Evolutionary conservation across 208 protist genomes (phyloP), one percentile per base, ranked within the genome.

Genomic region (Trypanosomatidae sp.): DNA sequence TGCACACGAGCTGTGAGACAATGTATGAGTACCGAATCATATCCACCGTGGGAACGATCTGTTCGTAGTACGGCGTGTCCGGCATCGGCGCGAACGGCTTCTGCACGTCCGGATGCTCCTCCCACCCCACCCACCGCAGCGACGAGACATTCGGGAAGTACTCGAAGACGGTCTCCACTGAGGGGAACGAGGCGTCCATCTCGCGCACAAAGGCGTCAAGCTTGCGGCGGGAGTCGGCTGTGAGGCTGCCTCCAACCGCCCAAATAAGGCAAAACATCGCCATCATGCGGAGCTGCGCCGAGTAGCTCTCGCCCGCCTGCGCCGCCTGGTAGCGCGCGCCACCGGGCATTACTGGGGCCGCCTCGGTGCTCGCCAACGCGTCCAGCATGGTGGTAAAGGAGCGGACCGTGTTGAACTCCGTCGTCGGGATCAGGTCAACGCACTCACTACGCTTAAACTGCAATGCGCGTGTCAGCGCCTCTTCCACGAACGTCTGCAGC

Each of bases 31-130:
- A 97, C 19, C 98, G 91, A 13, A 99, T 83, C 58, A 98, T 99
- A 79, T 99, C 98, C 22, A 99, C 92, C 43, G 99, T 99, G 44
- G 99, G 99, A 30, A 99, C 98, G 44, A 99, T 94, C 73, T 98
- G 91, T 66, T 85, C 80, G 86, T 98, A 95, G 84, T 99, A 99
- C 43, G 98, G 98, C 47, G 94, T 91, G 17, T 91, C 89, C 9
- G 92, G 69, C 36, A 86, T 66, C 10, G 96, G 95, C 22, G 86
- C 77, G 82, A 92, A 99, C 12, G 82, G 78, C 74, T 88, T 85
- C 76, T 96, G 91, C 74, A 96, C 79, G 70, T 92, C 84, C 28
- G 83, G 80, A 77, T 98, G 90, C 74, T 99, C 97, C 47, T 98
- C 88, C 98, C 98, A 99, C 69, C 85, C 83, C 28, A 88, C 82